Percentiles rank a stretch among this genome's conserved stretches.
These are phyloP conservation scores for Chaetomium cochliodes DNA, from an alignment of 495 filamentous ascomycete species.

Conservation along the genomic window DNA sequence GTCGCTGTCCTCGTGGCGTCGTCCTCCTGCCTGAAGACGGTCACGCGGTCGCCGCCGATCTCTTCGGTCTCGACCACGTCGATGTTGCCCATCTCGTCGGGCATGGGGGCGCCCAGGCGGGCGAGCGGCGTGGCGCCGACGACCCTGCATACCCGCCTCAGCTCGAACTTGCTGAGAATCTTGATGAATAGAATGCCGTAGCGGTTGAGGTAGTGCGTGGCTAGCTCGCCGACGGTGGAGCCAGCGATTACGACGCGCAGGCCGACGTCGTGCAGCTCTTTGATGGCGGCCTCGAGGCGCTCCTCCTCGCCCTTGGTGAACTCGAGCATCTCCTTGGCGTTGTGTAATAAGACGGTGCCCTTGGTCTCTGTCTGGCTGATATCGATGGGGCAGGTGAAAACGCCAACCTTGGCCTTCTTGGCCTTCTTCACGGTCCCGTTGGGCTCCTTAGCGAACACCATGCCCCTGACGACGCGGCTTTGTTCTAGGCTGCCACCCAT, in stretches of 20 bases:
- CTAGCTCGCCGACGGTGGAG: constrained; percentile 88
- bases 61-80: constrained; percentile 97
- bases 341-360: constrained; percentile 97
- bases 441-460: constrained; percentile 95
- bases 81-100: constrained; percentile 95
- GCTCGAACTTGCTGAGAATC: constrained; percentile 96
- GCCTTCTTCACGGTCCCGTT: constrained; percentile 88
- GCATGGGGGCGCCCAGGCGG: constrained; percentile 95
- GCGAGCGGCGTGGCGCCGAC: constrained; percentile 95
- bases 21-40: constrained; percentile 96
- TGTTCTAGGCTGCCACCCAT: constrained; percentile 96
- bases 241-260: constrained; percentile 89
- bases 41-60: constrained; percentile 97
- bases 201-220: constrained; percentile 95
- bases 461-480: constrained; percentile 91
- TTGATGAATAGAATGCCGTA: constrained; percentile 95
- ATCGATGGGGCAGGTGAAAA: constrained; percentile 96
- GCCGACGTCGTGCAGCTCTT: constrained; percentile 92
- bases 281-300: constrained; percentile 85
- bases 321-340: constrained; percentile 96
- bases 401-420: constrained; percentile 88
- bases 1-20: constrained; percentile 90
- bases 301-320: constrained; percentile 96
- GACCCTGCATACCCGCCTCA: constrained; percentile 88
- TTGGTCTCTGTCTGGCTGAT: constrained; percentile 97